Conservation (phyloP, 177 flowering plant genomes). For the Vitis hybrid region DNA sequence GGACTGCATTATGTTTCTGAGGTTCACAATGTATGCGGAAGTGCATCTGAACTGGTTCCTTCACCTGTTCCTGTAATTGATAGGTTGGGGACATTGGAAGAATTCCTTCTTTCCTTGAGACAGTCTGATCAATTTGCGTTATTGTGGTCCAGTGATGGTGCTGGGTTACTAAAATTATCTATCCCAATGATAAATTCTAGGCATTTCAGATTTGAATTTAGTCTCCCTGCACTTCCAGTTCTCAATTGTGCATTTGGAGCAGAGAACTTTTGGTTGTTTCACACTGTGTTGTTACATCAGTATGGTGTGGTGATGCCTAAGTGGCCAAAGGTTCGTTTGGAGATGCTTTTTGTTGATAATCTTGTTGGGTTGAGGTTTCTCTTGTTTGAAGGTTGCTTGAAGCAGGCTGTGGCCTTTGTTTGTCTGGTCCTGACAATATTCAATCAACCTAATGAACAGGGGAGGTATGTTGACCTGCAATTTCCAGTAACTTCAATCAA, state of each 20-base stretch:
- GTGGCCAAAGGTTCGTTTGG: slow-evolving; percentile 84
- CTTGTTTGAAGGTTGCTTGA: slow-evolving; percentile 82
- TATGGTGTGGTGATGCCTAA: slow-evolving; percentile 48
- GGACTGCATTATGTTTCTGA: slow-evolving; percentile 11
- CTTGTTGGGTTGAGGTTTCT: slow-evolving; percentile 66
- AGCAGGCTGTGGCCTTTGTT: slow-evolving; percentile 62
- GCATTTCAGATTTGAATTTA: slow-evolving; percentile 33
- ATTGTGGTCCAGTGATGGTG: slow-evolving; percentile 24
- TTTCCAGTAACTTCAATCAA: slow-evolving; percentile 80
- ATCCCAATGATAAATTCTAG: slow-evolving; percentile 22
- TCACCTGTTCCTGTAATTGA: slow-evolving; percentile 27
- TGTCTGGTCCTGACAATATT: slow-evolving; percentile 53
- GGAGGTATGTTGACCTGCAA: slow-evolving; percentile 39
- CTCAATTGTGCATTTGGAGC: slow-evolving; percentile 17
- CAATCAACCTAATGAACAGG: slow-evolving; percentile 34
- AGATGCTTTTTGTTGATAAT: slow-evolving; percentile 87
- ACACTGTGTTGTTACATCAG: slow-evolving; percentile 36
- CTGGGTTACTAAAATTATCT: slow-evolving; percentile 25
- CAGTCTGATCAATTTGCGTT: slow-evolving; percentile 7
- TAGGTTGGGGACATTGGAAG: slow-evolving; percentile 22
- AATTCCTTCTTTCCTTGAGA: slow-evolving; percentile 14
- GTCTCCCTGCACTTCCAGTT: slow-evolving; percentile 30
- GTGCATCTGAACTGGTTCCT: slow-evolving; percentile 20
- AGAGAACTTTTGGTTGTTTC: slow-evolving; percentile 35
- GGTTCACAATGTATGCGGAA: slow-evolving; percentile 15